Percentiles rank a stretch among this genome's conserved stretches.
phyloP scores from a whole-genome alignment of 306 rosid genomes.

The Canavalia ensiformis region DNA sequence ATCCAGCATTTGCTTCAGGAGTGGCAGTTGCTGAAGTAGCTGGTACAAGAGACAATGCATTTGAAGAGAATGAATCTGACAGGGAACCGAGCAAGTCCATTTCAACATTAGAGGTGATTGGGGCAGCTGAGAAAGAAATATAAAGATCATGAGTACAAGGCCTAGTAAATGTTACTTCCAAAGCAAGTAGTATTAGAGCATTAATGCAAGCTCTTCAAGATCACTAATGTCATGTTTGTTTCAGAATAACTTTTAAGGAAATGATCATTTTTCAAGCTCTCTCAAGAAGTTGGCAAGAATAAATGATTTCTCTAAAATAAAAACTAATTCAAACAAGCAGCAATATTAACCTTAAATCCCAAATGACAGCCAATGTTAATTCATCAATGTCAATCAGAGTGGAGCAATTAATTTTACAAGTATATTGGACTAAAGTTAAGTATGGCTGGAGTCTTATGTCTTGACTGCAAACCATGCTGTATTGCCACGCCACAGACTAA shows the following conservation, averaged over 20 bases:
- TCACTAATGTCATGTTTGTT: constrained; percentile 16
- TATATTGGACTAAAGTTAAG: constrained; percentile 6
- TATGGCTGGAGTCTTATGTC: not conserved
- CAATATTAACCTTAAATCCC: constrained; percentile 24
- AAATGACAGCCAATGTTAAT: constrained; percentile 24
- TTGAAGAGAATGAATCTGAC: constrained; percentile 76
- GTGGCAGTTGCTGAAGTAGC: constrained; percentile 57
- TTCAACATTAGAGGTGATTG: constrained; percentile 66
- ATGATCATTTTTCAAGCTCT: not conserved
- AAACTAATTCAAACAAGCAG: constrained; percentile 1
- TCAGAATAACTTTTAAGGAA: not conserved
- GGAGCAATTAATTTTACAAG: constrained; percentile 33
- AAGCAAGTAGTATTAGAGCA: not conserved
- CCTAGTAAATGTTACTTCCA: constrained; percentile 30
- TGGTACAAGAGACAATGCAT: constrained; percentile 79
- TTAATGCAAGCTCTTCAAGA: constrained; percentile 18
- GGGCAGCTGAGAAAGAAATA: constrained; percentile 64
- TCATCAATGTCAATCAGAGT: constrained; percentile 37
- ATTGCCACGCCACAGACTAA: not conserved
- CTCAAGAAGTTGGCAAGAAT: not conserved
- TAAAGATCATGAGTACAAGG: constrained; percentile 43
- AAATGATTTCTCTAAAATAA: constrained; percentile 1
- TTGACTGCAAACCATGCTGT: not conserved
- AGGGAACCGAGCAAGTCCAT: constrained; percentile 84
- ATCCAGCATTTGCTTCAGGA: constrained; percentile 56